phyloP scores from a whole-genome alignment of 345 rosid genomes.

The Isatis tinctoria region DNA sequence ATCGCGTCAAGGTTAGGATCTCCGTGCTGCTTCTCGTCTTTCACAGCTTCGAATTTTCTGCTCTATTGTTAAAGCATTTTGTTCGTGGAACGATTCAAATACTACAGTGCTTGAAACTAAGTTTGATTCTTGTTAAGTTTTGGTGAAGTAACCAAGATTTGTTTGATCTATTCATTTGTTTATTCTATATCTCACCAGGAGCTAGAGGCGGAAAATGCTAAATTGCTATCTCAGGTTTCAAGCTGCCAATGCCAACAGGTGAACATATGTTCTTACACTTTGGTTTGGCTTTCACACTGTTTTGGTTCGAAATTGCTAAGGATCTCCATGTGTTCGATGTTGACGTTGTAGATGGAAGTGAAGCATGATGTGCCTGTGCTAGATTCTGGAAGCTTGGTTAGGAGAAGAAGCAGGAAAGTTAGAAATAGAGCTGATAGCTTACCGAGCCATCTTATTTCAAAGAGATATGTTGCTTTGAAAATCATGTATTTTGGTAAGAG shows the following conservation, averaged over 20 bases:
- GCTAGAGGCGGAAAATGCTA: constrained; percentile 56
- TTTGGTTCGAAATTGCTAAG: background rate
- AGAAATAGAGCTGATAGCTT: constrained; percentile 19
- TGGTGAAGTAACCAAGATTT: background rate
- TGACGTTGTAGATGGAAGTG: constrained; percentile 29
- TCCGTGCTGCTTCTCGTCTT: background rate
- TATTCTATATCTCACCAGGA: constrained; percentile 38
- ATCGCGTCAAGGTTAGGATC: constrained; percentile 42
- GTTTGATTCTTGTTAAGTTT: background rate
- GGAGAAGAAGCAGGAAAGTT: constrained; percentile 20
- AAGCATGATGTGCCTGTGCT: constrained; percentile 22
- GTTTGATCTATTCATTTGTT: background rate
- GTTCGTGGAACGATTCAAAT: background rate
- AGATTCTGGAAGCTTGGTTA: constrained; percentile 16
- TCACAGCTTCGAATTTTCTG: background rate
- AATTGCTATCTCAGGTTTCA: constrained; percentile 46
- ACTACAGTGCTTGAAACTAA: background rate
- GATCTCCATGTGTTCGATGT: background rate
- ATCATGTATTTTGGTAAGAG: constrained; percentile 93
- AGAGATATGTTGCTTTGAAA: constrained; percentile 74
- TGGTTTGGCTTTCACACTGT: background rate
- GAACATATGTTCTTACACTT: background rate
- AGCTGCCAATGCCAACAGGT: constrained; percentile 58
- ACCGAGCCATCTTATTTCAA: constrained; percentile 33
- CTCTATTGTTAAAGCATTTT: background rate